phyloP scores from a whole-genome alignment of 2,329 filamentous ascomycete genomes.

The Mariannaea sp. region DNA sequence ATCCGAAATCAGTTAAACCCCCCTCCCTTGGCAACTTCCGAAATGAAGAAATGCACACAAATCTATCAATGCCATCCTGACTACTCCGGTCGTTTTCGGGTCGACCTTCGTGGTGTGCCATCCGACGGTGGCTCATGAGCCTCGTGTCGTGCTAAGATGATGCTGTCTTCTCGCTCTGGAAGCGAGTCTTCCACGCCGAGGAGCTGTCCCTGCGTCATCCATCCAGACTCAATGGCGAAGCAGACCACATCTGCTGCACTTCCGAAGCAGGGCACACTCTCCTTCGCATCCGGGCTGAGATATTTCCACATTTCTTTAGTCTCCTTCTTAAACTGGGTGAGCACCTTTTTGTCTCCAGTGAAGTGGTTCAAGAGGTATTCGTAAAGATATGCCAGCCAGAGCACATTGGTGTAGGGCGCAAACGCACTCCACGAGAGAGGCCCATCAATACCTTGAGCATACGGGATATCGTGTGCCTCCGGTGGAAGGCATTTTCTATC shows the following conservation, averaged over 20 bases:
- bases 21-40: background rate
- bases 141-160: constrained; percentile 43
- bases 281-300: constrained; percentile 56
- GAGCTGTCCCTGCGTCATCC: constrained; percentile 60
- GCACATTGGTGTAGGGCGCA: constrained; percentile 66
- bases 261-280: constrained; percentile 55
- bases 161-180: constrained; percentile 49
- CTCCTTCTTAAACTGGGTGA: constrained; percentile 51
- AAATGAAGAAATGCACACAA: constrained; percentile 8
- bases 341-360: constrained; percentile 50
- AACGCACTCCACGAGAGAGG: constrained; percentile 59
- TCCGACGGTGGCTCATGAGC: constrained; percentile 25
- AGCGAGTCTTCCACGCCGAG: constrained; percentile 45
- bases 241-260: constrained; percentile 61
- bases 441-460: constrained; percentile 52
- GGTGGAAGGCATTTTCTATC: constrained; percentile 57
- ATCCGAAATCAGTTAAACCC: constrained; percentile 1
- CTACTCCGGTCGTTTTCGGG: constrained; percentile 24
- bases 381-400: constrained; percentile 68
- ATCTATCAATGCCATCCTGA: background rate
- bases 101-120: constrained; percentile 35
- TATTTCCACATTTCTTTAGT: constrained; percentile 60
- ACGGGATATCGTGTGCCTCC: constrained; percentile 52
- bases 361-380: constrained; percentile 56
- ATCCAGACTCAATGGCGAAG: constrained; percentile 62